Base-by-base conservation (phyloP, 129 eudicot species). In the Artemisia tridentata region DNA sequence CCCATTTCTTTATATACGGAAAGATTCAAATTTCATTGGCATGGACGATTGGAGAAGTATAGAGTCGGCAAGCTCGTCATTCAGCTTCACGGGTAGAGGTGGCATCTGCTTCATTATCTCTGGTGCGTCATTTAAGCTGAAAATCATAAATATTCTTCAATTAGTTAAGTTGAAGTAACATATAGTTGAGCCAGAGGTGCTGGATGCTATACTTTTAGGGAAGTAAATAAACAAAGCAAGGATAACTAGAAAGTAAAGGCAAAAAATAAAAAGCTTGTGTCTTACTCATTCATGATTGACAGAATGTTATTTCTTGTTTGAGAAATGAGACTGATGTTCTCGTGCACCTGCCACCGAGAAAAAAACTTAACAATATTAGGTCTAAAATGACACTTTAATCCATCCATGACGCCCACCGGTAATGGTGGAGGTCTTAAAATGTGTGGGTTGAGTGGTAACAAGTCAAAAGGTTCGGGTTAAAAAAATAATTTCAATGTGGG, bases 51-150 rank as follows among this genome's bases (percentile, higher is more conserved):
- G 85, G 2, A 90, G 90, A 65, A 92, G 95, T 76, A 92, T 82
- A 68, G 88, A 75, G 69, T 69, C 82, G 27, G 86, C 82, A 51
- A 92, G 95, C 53, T 92, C 95, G 63, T 89, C 98, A n/a, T 92
- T 87, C 65, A 92, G 86, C 88, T 89, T 92, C 71, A 89, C 98
- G 0, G 96, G 98, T 41, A 92, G 84, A 1, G 98, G 96, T 53
- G 98, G 98, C 98, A 92, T 92, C 77, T 85, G 92, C 80, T 87
- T 89, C 98, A 92, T 87, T 38, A 85, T 72, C 74, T 89, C 98
- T 3, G 95, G 98, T 75, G 78, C 78, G 62, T 89, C 90, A 8
- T 76, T 82, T 65, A 89, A 75, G 83, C 96, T 92, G 11, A 38
- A 11, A 38, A 7, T 38, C 45, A 38, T 7, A 38, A 38, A 38